Evolutionary conservation across 768 basidiomycete species (phyloP), one percentile per base, ranked within the genome.

Genomic region (Glaciozyma martinii): DNA sequence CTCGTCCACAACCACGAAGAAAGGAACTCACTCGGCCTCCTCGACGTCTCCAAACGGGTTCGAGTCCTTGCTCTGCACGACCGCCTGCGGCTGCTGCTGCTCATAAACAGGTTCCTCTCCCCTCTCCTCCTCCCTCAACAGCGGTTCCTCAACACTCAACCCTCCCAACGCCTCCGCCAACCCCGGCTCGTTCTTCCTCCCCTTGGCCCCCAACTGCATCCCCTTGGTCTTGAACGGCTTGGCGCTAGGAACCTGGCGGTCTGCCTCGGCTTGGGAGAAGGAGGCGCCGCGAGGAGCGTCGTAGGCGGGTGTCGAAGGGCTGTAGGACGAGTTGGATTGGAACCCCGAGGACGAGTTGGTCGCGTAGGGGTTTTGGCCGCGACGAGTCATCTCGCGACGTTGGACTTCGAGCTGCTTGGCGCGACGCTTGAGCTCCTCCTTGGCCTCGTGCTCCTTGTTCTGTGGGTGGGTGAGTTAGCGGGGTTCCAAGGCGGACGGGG

Each of bases 381-480:
- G 86, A 65, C 85, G 81, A 71, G 94, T 90, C 76, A 93, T 90
- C 75, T 99, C 94, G 42, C 93, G 82, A 49, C 94, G 85, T 75
- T 98, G 95, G 85, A 95, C 89, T 77, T 99, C 95, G 66, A 99
- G 84, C 74, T 97, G 92, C 76, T 95, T 95, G 1, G 95, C 93
- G 37, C 94, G 87, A 47, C 95, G 85, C 76, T 98, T 98, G 75
- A 99, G 86, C 74, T 97, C 94, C 76, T 99, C 95, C 76, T 99
- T 99, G 3, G 94, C 95, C 74, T 99, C 95, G 9, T 91, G 91
- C 78, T 99, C 95, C 78, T 98, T 98, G 80, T 99, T 98, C 87
- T 93, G 70, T 52, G 23, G 42, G 42, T 4, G 44, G 5, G 40
- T 10, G 5, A 8, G 37, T 13, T n/a, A 60, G 13, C 2, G 49